Evolutionary conservation across 2,329 filamentous ascomycete genomes (phyloP).

Genomic region (Teratosphaeria pseudoeucalypti): DNA sequence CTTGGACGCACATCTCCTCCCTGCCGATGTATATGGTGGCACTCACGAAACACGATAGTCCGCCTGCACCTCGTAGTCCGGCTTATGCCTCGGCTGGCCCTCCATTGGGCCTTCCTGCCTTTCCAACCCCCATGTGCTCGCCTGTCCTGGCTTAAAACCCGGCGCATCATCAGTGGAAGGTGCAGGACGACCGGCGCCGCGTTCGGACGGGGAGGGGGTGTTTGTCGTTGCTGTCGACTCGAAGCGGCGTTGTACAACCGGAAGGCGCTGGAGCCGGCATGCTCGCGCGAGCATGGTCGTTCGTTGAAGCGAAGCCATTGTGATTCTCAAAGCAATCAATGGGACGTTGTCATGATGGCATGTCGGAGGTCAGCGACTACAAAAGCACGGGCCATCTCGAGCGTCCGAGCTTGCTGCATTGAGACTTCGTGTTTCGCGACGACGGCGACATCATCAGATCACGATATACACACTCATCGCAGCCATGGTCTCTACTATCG

Average conservation of each 20-base stretch:
- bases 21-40: conserved; percentile 1
- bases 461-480: conserved; percentile 10
- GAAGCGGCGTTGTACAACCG: background rate
- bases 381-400: background rate
- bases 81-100: conserved; percentile 54
- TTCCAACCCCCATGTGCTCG: conserved; percentile 30
- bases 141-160: conserved; percentile 2
- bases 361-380: background rate
- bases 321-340: background rate
- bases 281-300: conserved; percentile 3
- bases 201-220: background rate
- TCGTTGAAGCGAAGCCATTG: conserved; percentile 30
- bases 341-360: background rate
- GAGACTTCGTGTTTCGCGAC: conserved; percentile 5
- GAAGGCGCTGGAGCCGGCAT: background rate
- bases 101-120: conserved; percentile 40
- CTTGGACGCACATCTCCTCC: background rate
- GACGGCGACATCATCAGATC: conserved; percentile 6
- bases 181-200: background rate
- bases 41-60: conserved; percentile 82
- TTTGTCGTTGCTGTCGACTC: background rate
- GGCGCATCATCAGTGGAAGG: conserved; percentile 6
- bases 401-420: background rate
- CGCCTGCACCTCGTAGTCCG: conserved; percentile 68
- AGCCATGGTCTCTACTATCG: conserved; percentile 67